Percentiles rank a stretch among this genome's conserved stretches.
Conservation (phyloP, 495 filamentous ascomycete genomes). For the Trichodelitschia bisporula region DNA sequence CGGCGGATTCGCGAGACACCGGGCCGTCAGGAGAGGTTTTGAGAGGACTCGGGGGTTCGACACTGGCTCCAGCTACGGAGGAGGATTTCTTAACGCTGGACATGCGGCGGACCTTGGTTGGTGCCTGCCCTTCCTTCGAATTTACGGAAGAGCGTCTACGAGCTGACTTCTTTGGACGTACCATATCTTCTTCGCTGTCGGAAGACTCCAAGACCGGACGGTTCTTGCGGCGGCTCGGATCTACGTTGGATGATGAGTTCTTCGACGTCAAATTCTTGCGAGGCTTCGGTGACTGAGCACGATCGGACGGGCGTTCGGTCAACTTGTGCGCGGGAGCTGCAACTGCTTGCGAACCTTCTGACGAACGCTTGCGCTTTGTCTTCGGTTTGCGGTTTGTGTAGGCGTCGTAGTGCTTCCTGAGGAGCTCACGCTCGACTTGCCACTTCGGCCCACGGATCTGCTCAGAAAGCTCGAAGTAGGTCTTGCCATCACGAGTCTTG, state of each 20-base stretch:
- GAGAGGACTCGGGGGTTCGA: too few relatives aligned
- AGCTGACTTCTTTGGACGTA: too few relatives aligned
- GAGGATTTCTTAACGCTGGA: too few relatives aligned
- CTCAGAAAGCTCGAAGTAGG: constrained; percentile 66
- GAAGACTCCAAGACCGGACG: too few relatives aligned
- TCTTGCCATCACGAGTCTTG: constrained; percentile 32
- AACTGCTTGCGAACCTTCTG: constrained; percentile 1
- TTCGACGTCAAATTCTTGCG: neutral
- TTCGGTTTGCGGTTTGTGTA: constrained; percentile 19
- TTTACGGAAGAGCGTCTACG: too few relatives aligned
- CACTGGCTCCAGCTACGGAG: too few relatives aligned
- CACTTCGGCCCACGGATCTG: constrained; percentile 63
- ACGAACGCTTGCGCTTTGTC: constrained; percentile 7
- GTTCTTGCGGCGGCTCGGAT: too few relatives aligned
- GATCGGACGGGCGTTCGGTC: neutral
- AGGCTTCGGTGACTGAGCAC: neutral
- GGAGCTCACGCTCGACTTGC: constrained; percentile 65
- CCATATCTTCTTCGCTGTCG: too few relatives aligned
- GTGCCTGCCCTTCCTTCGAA: too few relatives aligned
- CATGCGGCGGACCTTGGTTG: too few relatives aligned
- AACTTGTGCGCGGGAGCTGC: neutral
- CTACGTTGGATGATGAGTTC: neutral
- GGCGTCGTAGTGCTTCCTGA: constrained; percentile 58
- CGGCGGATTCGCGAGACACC: too few relatives aligned
- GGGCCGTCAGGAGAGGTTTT: too few relatives aligned